Evolutionary conservation across 2,329 filamentous ascomycete species (phyloP).

Genomic region (Emericellopsis cladophorae): DNA sequence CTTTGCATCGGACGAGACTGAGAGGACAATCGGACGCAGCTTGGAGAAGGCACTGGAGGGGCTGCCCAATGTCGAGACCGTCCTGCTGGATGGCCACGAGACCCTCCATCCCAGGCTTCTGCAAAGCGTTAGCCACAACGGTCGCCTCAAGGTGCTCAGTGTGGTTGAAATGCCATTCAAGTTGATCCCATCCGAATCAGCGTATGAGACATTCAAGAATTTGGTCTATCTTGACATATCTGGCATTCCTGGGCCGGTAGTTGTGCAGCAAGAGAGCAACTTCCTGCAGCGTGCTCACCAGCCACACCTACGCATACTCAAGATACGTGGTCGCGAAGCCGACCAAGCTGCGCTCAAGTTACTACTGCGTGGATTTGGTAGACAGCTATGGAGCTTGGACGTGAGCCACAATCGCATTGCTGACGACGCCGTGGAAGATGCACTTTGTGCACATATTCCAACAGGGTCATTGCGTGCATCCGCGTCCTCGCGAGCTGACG

Average conservation of each 20-base stretch:
- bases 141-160: constrained; percentile 25
- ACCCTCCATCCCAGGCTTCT: constrained; percentile 29
- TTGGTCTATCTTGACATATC: constrained; percentile 43
- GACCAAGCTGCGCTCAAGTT: constrained; percentile 22
- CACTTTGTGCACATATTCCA: no score
- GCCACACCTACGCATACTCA: constrained; percentile 37
- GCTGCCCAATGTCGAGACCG: constrained; percentile 30
- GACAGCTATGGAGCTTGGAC: constrained; percentile 44
- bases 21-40: constrained; percentile 19
- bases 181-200: constrained; percentile 27
- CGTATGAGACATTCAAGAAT: constrained; percentile 17
- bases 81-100: constrained; percentile 34
- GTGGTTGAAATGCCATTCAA: constrained; percentile 25
- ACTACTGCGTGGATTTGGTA: constrained; percentile 16
- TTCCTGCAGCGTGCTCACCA: constrained; percentile 19
- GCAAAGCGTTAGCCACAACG: not conserved
- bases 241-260: constrained; percentile 27
- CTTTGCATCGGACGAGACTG: constrained; percentile 25
- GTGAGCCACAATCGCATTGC: constrained; percentile 37
- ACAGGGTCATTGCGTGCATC: no score
- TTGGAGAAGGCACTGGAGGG: constrained; percentile 22
- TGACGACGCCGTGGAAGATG: constrained; percentile 15
- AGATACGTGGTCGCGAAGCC: constrained; percentile 32
- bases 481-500: constrained; percentile 18
- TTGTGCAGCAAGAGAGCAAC: constrained; percentile 6